Evolutionary conservation across 345 rosid species (phyloP).

Genomic region (Aquilaria malaccensis): DNA sequence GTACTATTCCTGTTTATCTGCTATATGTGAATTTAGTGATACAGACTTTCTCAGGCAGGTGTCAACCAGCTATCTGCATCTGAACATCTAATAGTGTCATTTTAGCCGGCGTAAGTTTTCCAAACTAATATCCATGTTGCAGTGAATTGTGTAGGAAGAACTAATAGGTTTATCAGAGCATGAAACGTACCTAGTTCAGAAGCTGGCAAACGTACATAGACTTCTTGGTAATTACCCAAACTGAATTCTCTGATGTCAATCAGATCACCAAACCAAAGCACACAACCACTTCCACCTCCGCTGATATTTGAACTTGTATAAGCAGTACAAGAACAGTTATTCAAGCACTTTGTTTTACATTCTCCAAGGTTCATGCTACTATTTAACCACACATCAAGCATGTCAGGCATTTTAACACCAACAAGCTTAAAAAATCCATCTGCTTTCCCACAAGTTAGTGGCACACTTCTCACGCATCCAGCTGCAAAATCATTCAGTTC

Average conservation of each 20-base stretch:
- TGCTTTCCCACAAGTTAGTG: neutral
- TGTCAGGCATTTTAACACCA: slow-evolving; percentile 2
- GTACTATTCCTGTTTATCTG: too few relatives aligned
- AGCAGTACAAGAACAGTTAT: slow-evolving; percentile 10
- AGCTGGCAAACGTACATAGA: neutral
- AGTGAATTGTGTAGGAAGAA: neutral
- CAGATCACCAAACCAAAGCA: slow-evolving; percentile 7
- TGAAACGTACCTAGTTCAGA: neutral
- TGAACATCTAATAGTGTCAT: neutral
- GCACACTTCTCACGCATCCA: neutral
- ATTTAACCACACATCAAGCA: neutral
- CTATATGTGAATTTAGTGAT: too few relatives aligned
- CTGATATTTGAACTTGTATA: neutral
- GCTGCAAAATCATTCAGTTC: neutral
- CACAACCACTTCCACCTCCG: slow-evolving; percentile 3
- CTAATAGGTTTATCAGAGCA: neutral
- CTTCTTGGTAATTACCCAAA: neutral
- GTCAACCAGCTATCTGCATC: neutral
- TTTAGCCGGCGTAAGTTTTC: neutral
- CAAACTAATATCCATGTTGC: too few relatives aligned
- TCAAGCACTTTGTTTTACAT: slow-evolving; percentile 6
- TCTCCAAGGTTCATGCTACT: slow-evolving; percentile 3
- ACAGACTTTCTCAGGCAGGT: too few relatives aligned
- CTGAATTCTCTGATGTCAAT: neutral
- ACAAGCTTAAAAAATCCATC: neutral